Evolutionary conservation across 139 green algal species (phyloP).

Genomic region (Chlorella sp.): DNA sequence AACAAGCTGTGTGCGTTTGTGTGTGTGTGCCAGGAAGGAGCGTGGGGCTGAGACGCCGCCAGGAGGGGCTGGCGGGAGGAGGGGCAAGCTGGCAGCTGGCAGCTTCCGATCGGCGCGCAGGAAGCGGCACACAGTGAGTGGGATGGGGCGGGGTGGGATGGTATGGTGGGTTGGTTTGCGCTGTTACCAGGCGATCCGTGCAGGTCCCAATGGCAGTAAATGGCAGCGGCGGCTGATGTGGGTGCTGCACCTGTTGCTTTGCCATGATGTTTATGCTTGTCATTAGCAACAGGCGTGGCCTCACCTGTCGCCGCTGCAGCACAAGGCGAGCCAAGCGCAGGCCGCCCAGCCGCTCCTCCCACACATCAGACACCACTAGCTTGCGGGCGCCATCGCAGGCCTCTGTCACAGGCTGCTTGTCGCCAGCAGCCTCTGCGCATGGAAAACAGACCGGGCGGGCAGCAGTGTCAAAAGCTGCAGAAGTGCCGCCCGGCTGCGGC

Average conservation of each 20-base stretch:
- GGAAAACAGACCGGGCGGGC: neutral
- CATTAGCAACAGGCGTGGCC: neutral
- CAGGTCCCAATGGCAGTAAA: too few relatives aligned
- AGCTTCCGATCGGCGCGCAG: neutral
- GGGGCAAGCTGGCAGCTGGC: neutral
- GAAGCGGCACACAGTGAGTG: too few relatives aligned
- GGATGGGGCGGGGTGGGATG: too few relatives aligned
- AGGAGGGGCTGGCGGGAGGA: neutral
- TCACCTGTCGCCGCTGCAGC: slow-evolving; percentile 9
- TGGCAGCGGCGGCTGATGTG: neutral
- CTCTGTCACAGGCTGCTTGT: neutral
- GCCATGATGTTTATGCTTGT: too few relatives aligned
- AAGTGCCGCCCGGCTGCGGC: neutral
- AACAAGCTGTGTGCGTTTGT: neutral
- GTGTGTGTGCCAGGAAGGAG: neutral
- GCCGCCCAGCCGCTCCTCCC: slow-evolving; percentile 62
- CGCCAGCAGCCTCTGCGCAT: neutral
- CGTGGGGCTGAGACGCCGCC: neutral
- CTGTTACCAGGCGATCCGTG: neutral
- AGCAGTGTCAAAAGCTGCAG: neutral
- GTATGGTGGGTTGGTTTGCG: too few relatives aligned
- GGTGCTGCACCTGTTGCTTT: neutral
- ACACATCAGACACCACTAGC: slow-evolving; percentile 47
- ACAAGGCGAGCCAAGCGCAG: slow-evolving; percentile 54
- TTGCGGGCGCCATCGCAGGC: slow-evolving; percentile 13